These are phyloP conservation scores for Boletellus ananas DNA, from an alignment of 768 basidiomycete species.

Conservation along the genomic window DNA sequence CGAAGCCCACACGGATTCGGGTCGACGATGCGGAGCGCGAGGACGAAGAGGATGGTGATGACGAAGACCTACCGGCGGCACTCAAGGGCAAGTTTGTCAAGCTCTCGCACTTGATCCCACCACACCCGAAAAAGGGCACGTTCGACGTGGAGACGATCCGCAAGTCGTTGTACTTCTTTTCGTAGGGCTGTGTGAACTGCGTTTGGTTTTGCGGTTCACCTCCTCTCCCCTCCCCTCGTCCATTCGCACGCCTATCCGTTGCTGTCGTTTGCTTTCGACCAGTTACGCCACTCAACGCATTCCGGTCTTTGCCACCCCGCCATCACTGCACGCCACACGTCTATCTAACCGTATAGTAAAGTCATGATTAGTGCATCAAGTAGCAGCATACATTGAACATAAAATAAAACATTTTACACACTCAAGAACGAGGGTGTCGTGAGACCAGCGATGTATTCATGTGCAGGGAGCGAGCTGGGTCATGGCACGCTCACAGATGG, in stretches of 20 bases:
- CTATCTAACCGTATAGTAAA: slow-evolving; percentile 20
- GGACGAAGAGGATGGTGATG: slow-evolving; percentile 11
- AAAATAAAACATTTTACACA: background rate
- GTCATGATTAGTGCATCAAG: slow-evolving; percentile 10
- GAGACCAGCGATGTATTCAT: too few species aligned
- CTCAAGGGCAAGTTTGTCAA: slow-evolving; percentile 63
- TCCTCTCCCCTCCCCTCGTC: background rate
- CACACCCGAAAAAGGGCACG: slow-evolving; percentile 76
- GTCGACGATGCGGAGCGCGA: slow-evolving; percentile 1
- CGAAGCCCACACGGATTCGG: slow-evolving; percentile 16
- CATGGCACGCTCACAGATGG: slow-evolving; percentile 26
- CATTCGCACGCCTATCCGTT: too few species aligned
- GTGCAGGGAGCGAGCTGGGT: slow-evolving; percentile 3
- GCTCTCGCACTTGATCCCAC: slow-evolving; percentile 72
- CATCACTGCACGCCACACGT: background rate
- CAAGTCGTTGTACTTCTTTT: slow-evolving; percentile 90
- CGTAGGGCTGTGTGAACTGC: slow-evolving; percentile 38
- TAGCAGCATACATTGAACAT: slow-evolving; percentile 12
- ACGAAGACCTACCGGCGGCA: slow-evolving; percentile 24
- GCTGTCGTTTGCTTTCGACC: background rate
- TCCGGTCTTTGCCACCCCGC: background rate
- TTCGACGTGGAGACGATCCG: slow-evolving; percentile 85
- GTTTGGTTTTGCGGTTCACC: too few species aligned
- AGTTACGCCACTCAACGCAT: background rate
- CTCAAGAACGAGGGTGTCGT: background rate